These are phyloP conservation scores for Dendryphion nanum DNA, from an alignment of 2,329 filamentous ascomycete species.

Conservation along the genomic window DNA sequence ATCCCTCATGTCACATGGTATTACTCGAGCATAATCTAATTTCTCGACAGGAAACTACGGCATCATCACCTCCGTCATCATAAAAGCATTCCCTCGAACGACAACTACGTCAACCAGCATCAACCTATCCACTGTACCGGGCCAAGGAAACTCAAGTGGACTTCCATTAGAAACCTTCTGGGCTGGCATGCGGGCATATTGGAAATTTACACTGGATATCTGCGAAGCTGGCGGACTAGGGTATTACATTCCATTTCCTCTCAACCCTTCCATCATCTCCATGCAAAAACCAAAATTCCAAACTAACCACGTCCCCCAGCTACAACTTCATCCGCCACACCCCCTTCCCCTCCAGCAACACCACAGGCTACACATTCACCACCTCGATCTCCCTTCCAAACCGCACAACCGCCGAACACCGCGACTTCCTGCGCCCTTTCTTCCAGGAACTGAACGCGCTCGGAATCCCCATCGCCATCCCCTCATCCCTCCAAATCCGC, in stretches of 20 bases:
- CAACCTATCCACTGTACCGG: slow-evolving; percentile 17
- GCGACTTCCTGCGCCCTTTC: slow-evolving; percentile 17
- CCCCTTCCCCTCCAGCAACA: slow-evolving; percentile 5
- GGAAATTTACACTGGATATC: slow-evolving; percentile 12
- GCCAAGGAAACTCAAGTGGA: slow-evolving; percentile 6
- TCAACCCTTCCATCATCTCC: not conserved
- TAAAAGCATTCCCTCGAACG: slow-evolving; percentile 35
- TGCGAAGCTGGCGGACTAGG: slow-evolving; percentile 22
- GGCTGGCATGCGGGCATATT: slow-evolving; percentile 22
- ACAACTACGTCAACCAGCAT: slow-evolving; percentile 14
- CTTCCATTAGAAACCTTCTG: slow-evolving; percentile 23
- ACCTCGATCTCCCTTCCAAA: slow-evolving; percentile 19
- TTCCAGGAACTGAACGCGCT: slow-evolving; percentile 15
- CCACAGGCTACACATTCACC: slow-evolving; percentile 18
- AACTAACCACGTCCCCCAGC: slow-evolving; percentile 2
- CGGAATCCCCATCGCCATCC: slow-evolving; percentile 15
- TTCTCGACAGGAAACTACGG: slow-evolving; percentile 23
- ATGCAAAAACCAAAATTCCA: not conserved
- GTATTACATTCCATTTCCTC: slow-evolving; percentile 1
- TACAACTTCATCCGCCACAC: slow-evolving; percentile 28
- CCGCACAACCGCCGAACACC: slow-evolving; percentile 9
- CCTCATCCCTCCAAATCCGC: slow-evolving; percentile 7
- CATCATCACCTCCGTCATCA: slow-evolving; percentile 22
- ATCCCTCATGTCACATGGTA: slow-evolving; percentile 1
- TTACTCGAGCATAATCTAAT: not conserved